These are phyloP conservation scores for Voacanga thouarsii DNA, from an alignment of 257 asterid genomes.

Conservation along the genomic window DNA sequence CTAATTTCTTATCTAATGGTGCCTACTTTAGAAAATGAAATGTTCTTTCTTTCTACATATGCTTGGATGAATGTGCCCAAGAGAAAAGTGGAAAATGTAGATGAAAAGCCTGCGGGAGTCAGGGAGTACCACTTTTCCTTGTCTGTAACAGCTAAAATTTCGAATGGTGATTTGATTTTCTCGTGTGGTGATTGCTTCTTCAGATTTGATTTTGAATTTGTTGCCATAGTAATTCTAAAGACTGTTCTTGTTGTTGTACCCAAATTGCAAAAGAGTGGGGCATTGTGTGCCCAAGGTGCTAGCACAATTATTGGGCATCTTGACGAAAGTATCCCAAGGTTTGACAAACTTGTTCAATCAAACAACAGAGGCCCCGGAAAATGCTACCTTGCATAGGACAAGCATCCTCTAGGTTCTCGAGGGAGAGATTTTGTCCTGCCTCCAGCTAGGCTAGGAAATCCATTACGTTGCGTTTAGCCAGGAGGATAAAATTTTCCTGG, in stretches of 20 bases:
- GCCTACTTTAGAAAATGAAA: neutral
- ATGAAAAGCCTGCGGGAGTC: constrained; percentile 1
- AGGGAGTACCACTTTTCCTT: neutral
- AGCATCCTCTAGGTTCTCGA: too few relatives aligned
- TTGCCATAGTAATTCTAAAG: neutral
- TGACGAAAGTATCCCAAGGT: constrained; percentile 1
- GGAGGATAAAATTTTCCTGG: too few relatives aligned
- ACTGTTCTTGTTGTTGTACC: neutral
- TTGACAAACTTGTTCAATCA: neutral
- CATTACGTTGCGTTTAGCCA: too few relatives aligned
- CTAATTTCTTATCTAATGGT: too few relatives aligned
- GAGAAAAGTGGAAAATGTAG: neutral
- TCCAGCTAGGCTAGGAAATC: too few relatives aligned
- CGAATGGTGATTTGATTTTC: neutral
- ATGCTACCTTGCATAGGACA: too few relatives aligned
- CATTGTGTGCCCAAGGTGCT: constrained; percentile 16
- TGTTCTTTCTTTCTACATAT: neutral
- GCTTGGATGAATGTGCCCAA: neutral
- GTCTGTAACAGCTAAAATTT: too few relatives aligned
- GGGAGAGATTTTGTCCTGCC: too few relatives aligned
- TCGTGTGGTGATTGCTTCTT: neutral
- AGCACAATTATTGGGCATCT: constrained; percentile 9
- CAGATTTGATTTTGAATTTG: neutral
- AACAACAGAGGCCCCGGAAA: neutral
- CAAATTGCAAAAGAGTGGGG: constrained; percentile 7